Evolutionary conservation across 2,329 filamentous ascomycete genomes (phyloP).

Genomic region (Sordariomycetes sp.): DNA sequence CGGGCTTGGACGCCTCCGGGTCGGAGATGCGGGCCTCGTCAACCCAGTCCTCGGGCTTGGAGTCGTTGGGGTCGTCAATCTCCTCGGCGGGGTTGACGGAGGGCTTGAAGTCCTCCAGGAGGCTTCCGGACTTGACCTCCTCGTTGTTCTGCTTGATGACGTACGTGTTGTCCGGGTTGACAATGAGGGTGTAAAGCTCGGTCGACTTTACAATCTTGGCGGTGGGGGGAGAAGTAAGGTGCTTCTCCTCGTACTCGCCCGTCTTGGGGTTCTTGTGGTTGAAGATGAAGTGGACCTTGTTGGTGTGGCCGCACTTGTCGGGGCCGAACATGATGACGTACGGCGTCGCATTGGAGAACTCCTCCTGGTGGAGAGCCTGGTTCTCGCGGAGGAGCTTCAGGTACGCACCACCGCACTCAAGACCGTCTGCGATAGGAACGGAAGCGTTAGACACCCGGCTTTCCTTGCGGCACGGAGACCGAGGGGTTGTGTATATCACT

Average conservation of each 20-base stretch:
- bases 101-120: slow-evolving; percentile 87
- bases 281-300: slow-evolving; percentile 99
- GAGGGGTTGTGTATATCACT: slow-evolving; percentile 23
- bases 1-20: slow-evolving; percentile 88
- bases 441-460: not conserved
- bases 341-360: slow-evolving; percentile 94
- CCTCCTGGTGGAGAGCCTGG: slow-evolving; percentile 90
- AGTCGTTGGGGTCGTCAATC: slow-evolving; percentile 90
- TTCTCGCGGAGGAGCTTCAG: slow-evolving; percentile 98
- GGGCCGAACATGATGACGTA: slow-evolving; percentile 99
- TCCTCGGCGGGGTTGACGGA: slow-evolving; percentile 90
- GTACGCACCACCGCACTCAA: slow-evolving; percentile 97
- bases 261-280: slow-evolving; percentile 99
- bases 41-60: slow-evolving; percentile 92
- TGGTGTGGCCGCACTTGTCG: slow-evolving; percentile 97
- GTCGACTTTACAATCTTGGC: slow-evolving; percentile 87
- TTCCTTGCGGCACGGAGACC: not conserved
- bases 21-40: slow-evolving; percentile 86
- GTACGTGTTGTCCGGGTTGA: slow-evolving; percentile 94
- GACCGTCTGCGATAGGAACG: slow-evolving; percentile 52
- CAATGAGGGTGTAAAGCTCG: slow-evolving; percentile 91
- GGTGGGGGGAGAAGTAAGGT: slow-evolving; percentile 72
- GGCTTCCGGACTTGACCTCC: slow-evolving; percentile 76
- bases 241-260: slow-evolving; percentile 99
- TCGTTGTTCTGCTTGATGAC: slow-evolving; percentile 87